A percentile compares a stretch with the other conserved stretches of the same genome.
Conservation (phyloP, 371 early-diverging fungal species). For the Batkoa obscura region DNA sequence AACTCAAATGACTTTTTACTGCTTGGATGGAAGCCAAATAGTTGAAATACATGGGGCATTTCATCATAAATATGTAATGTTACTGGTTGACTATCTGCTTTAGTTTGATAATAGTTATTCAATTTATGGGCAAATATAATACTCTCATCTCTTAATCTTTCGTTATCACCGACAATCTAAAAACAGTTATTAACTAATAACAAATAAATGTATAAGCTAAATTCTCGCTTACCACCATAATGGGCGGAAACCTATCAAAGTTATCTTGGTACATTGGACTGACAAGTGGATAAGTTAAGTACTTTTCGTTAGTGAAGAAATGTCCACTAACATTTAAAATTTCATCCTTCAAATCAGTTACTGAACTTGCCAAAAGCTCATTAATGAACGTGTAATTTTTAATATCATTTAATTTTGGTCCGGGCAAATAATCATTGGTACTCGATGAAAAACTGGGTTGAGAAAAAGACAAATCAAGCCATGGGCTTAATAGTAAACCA, state of each 20-base stretch:
- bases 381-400: too few relatives aligned
- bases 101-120: conserved; percentile 6
- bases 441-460: conserved; percentile 9
- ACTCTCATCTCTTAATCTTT: conserved; percentile 17
- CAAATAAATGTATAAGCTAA: background rate
- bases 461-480: conserved; percentile 17
- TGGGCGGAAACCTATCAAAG: conserved; percentile 18
- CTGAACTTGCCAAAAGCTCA: too few relatives aligned
- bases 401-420: conserved; percentile 3
- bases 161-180: conserved; percentile 14
- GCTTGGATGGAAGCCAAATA: conserved; percentile 7
- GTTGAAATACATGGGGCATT: conserved; percentile 7
- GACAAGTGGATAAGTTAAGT: conserved; percentile 19
- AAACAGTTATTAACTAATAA: background rate
- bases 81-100: conserved; percentile 4
- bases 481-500: conserved; percentile 11
- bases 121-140: conserved; percentile 15
- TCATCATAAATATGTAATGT: conserved; percentile 7
- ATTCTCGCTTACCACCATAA: conserved; percentile 13
- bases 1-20: background rate
- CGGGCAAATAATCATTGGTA: conserved; percentile 15
- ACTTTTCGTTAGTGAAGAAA: conserved; percentile 26
- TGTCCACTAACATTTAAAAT: conserved; percentile 14
- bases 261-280: conserved; percentile 15
- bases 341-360: too few relatives aligned